A percentile compares a stretch with the other conserved stretches of the same genome.
Evolutionary conservation across 129 eudicot species (phyloP).

Genomic region (Helianthus tuberosus): DNA sequence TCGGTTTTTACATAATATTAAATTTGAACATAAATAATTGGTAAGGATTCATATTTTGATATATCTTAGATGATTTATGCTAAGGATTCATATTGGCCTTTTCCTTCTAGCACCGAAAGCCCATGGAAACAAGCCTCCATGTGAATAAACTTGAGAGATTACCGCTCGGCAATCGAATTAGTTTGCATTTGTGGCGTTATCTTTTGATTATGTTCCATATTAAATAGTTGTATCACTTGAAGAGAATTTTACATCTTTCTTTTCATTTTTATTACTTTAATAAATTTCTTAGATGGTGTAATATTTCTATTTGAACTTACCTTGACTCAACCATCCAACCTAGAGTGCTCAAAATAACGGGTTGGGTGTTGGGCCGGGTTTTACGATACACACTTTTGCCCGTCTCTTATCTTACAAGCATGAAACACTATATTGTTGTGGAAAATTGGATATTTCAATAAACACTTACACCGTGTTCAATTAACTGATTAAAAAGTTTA

Average conservation of each 20-base stretch:
- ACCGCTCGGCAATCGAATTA: neutral
- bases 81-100: neutral
- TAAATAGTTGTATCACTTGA: neutral
- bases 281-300: neutral
- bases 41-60: no score
- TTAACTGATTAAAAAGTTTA: no score
- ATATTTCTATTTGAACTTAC: neutral
- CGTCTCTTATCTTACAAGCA: neutral
- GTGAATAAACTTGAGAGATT: constrained; percentile 29
- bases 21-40: no score
- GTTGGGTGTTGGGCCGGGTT: neutral
- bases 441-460: neutral
- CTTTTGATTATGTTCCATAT: neutral
- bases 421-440: neutral
- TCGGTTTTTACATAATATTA: no score
- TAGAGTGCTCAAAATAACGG: neutral
- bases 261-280: neutral
- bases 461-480: no score
- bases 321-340: neutral
- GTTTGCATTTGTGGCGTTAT: constrained; percentile 7
- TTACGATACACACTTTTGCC: neutral
- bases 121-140: constrained; percentile 53
- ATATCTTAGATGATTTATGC: neutral
- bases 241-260: neutral
- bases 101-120: constrained; percentile 69